Evolutionary conservation across 2,329 filamentous ascomycete genomes (phyloP), one percentile per base, ranked within the genome.

Genomic region (Colletotrichum sp.): DNA sequence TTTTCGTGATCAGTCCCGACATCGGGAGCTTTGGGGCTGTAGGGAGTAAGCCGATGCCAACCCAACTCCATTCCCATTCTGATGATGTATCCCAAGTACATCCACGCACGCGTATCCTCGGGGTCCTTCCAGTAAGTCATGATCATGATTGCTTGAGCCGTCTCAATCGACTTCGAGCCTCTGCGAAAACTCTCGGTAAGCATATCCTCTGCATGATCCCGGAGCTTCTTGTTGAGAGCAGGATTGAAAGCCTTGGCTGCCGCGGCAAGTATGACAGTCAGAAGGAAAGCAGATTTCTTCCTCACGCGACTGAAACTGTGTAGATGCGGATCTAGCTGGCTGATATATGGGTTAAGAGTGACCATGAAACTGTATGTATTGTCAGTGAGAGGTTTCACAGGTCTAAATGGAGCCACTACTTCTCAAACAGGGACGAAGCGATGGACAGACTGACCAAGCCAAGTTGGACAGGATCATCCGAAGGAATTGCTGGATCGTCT

Each of bases 111-210:
- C 13, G 82, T 84, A 72, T 87, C 85, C 9, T 84, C 82, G 4
- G 84, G 83, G 55, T 86, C 84, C 77, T 87, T 87, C 84, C 85
- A 87, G 75, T 86, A 86, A 3, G 85, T 86, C 8, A 84, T 72
- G 10, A 85, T 77, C n/a, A 85, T 78, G 10, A 86, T 83, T 1
- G 82, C 85, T 72, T 87, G 85, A 2, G 84, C 83, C 8, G 82
- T 82, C 67, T 87, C 85, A 3, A 80, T 78, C 1, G 85, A 87
- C 61, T 86, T 86, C 2, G 74, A 77, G 18, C 84, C 85, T 4
- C 78, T 77, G 4, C 80, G 77, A 55, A 87, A 83, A 13, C 77
- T 78, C 10, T 82, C 77, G 8, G 78, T 75, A 10, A 84, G 79
- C 5, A 84, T 72, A 24, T 78, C 77, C 60, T 86, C 84, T 6